phyloP scores from a whole-genome alignment of 2,329 filamentous ascomycete species.

The Lasiodiplodia gonubiensis region DNA sequence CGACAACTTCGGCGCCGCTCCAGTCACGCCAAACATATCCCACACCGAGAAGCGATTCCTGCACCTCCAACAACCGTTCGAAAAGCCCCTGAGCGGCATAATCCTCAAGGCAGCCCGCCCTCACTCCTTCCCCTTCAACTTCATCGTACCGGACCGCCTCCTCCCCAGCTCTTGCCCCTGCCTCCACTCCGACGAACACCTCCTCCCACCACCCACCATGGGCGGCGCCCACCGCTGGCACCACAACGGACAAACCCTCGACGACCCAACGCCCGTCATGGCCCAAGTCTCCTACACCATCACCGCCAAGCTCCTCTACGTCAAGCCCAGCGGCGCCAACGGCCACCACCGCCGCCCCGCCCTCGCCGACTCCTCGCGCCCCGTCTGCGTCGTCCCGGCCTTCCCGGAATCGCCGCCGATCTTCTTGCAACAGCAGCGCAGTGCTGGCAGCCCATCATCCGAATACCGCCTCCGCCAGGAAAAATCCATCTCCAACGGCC shows the following conservation, averaged over 20 bases:
- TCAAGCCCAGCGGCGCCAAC: background rate
- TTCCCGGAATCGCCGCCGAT: background rate
- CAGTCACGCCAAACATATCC: background rate
- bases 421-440: too few relatives aligned
- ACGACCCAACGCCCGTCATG: conserved; percentile 16
- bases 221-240: background rate
- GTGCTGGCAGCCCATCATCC: background rate
- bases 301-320: background rate
- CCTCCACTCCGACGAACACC: background rate
- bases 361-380: background rate
- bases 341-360: too few relatives aligned
- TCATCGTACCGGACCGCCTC: conserved; percentile 3
- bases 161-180: conserved; percentile 1
- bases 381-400: background rate
- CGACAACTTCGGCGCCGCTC: background rate
- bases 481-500: background rate
- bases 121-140: conserved; percentile 5
- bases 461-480: conserved; percentile 20
- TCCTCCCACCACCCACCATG: background rate
- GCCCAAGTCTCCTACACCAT: conserved; percentile 3
- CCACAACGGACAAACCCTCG: background rate
- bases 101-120: background rate
- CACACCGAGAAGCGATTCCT: conserved; percentile 2
- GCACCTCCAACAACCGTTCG: background rate
- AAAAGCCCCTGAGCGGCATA: background rate